Conservation (phyloP, 73 alveolate species). For the Stentor roeselii region DNA sequence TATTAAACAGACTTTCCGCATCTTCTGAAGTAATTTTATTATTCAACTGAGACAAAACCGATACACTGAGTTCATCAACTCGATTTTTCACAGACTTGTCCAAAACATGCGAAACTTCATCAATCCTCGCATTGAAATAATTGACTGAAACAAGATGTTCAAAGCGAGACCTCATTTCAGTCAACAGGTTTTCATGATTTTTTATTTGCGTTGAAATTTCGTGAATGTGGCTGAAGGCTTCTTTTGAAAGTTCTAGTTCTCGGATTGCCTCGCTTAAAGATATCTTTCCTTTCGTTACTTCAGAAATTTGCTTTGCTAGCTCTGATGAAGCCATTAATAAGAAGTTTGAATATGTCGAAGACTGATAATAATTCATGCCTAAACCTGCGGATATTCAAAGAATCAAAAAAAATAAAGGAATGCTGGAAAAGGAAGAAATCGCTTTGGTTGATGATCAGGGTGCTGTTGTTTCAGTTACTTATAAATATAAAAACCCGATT, state of each 20-base stretch:
- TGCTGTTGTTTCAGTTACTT: not conserved
- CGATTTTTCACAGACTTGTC: not conserved
- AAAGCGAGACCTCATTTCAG: not conserved
- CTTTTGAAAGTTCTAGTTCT: not conserved
- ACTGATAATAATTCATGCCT: constrained; percentile 33
- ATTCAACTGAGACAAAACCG: not conserved
- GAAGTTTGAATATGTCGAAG: too few species aligned
- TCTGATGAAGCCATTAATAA: not conserved
- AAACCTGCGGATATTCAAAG: not conserved
- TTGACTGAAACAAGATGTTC: not conserved
- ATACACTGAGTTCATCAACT: not conserved
- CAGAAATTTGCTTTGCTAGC: not conserved
- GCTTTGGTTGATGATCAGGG: not conserved
- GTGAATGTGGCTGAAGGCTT: not conserved
- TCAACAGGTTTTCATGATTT: not conserved
- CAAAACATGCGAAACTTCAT: not conserved
- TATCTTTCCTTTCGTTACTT: not conserved
- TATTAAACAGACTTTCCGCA: not conserved
- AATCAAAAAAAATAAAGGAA: not conserved
- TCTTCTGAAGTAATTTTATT: not conserved
- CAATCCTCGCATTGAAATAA: not conserved
- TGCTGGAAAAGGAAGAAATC: not conserved
- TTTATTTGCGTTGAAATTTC: not conserved
- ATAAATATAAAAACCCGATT: constrained; percentile 47
- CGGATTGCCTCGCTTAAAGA: not conserved